A percentile compares a stretch with the other conserved stretches of the same genome.
These are phyloP conservation scores for Aspergillus conjunctus DNA, from an alignment of 495 filamentous ascomycete genomes.

Conservation along the genomic window DNA sequence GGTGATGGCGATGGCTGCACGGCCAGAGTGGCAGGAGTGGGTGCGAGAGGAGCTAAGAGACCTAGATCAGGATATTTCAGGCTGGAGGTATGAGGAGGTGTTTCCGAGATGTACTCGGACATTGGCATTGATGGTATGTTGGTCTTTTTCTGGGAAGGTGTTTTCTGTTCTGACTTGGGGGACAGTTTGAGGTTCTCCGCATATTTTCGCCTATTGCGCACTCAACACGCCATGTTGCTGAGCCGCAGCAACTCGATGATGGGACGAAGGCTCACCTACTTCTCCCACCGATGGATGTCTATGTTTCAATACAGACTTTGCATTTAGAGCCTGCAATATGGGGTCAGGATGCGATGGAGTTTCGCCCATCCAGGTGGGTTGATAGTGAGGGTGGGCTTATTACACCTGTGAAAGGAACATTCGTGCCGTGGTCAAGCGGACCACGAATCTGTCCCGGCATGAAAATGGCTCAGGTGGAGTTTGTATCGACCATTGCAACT, in stretches of 20 bases:
- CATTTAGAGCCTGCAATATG: constrained; percentile 48
- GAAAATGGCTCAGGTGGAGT: constrained; percentile 57
- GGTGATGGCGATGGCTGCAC: constrained; percentile 47
- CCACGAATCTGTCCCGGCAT: constrained; percentile 49
- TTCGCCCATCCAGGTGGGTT: constrained; percentile 52
- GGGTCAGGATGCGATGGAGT: constrained; percentile 46
- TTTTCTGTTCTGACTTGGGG: background rate
- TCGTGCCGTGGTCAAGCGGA: constrained; percentile 53
- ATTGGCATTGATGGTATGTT: constrained; percentile 44
- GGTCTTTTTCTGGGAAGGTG: background rate
- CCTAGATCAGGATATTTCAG: constrained; percentile 13
- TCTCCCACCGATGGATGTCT: constrained; percentile 31
- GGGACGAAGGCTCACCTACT: constrained; percentile 29
- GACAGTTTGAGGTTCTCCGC: constrained; percentile 54
- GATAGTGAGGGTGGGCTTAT: constrained; percentile 28
- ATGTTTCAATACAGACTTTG: constrained; percentile 33
- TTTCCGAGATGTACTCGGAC: constrained; percentile 49
- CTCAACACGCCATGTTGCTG: constrained; percentile 40
- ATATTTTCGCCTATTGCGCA: constrained; percentile 49
- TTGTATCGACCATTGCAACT: constrained; percentile 48
- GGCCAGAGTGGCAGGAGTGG: constrained; percentile 53
- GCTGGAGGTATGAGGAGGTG: constrained; percentile 25
- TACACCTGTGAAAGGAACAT: constrained; percentile 38
- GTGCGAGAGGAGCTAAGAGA: constrained; percentile 44
- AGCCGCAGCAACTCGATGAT: constrained; percentile 29